Evolutionary conservation across 306 rosid genomes (phyloP), one percentile per base, ranked within the genome.

Genomic region (Boehmeria nivea): DNA sequence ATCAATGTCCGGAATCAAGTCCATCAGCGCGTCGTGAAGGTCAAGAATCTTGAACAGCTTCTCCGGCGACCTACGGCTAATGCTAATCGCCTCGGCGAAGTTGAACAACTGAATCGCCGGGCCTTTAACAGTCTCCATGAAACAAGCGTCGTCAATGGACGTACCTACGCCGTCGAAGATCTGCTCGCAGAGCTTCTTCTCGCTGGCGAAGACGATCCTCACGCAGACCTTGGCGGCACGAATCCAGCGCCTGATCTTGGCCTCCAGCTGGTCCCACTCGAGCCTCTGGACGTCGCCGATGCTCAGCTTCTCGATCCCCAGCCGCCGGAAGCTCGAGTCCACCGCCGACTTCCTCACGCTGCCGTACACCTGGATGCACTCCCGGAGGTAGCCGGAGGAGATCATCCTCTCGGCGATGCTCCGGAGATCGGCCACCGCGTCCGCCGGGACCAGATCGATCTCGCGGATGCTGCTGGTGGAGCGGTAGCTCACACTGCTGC

Each of bases 171-270:
- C 94, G 8, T 85, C 81, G 39, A 93, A 93, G 57, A 93, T 85
- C 71, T 85, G 86, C 61, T 88, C 94, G 59, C 96, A 88, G 3
- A 93, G 80, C 72, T 62, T 85, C 79, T 93, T 93, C 79, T 93
- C 99, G 43, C 95, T 85, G 0, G 99, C 78, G 33, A 93, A 85
- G 53, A 93, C 64, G 17, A 80, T 83, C 51, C 96, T 70, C 18
- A 93, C 70, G 57, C 86, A 85, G n/a, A 81, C 88, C 74, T 74
- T 85, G 3, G 96, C 96, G 22, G 94, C 95, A 23, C 71, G 63
- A 46, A 88, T 93, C 99, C 99, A 93, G 24, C 96, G 72, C 37
- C 94, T 70, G 79, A 93, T 93, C 93, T 93, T 93, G 52, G 78
- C 21, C 54, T 85, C 99, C 2, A 93, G 84, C 74, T 76, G 77